Evolutionary conservation across 352 stramenopile genomes (phyloP), one percentile per base, ranked within the genome.

Genomic region (Phytophthora foliorum): DNA sequence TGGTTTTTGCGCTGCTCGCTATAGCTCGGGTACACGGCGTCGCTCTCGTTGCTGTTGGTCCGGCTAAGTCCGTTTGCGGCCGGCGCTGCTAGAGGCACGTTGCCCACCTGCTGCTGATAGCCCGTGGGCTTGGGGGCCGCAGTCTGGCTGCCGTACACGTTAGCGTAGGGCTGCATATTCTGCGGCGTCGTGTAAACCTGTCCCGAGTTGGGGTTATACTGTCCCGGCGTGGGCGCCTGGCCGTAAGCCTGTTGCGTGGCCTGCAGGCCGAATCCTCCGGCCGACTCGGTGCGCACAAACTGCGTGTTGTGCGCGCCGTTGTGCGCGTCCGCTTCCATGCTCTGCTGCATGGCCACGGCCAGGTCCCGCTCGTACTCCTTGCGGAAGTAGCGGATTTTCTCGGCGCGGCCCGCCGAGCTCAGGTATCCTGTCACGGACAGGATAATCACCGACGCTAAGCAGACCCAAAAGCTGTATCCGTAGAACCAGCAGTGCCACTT

Each of bases 401-500:
- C 88, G 0, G 88, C 88, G 11, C 88, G 84, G 13, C 88, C 88
- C 1, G 88, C 88, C 7, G 88, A 95, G 44, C 88, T 95, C 45
- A 89, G 48, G 63, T 95, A 95, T 16, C 87, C 87, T 0, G 88
- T 88, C 55, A 93, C 74, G 0, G 86, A 92, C 27, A 94, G 75
- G 41, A 92, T 72, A 67, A 93, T 92, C 17, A 95, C 88, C 10
- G 84, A 84, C 4, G 86, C 86, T n/a, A 95, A 73, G 59, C 86
- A 93, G 13, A 91, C 85, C 88, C 88, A 95, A 53, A 95, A 95
- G 66, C 88, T 95, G 63, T 86, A 93, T 16, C 88, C 88, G 60
- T 95, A 95, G 74, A 95, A 95, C 88, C 88, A 95, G 72, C 88
- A 95, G 45, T 80, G 81, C 88, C 88, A 95, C 36, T 92, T 57